phyloP scores from a whole-genome alignment of 352 stramenopile species.

The Salisapilia sapeloensis region DNA sequence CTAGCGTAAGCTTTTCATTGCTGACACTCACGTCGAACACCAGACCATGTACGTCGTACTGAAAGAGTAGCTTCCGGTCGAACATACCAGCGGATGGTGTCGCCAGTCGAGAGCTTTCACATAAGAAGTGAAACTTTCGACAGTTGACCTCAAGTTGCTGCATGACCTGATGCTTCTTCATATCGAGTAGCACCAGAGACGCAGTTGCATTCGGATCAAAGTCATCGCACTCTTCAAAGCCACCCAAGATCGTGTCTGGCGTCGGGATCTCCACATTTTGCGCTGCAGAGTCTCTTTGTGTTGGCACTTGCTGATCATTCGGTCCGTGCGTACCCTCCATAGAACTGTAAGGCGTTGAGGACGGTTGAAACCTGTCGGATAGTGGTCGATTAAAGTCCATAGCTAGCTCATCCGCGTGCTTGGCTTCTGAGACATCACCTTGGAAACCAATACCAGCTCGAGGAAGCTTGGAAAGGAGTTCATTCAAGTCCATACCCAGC shows the following conservation, averaged over 20 bases:
- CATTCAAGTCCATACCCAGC: slow-evolving; percentile 30
- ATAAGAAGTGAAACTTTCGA: slow-evolving; percentile 43
- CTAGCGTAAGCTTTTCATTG: slow-evolving; percentile 9
- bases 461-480: slow-evolving; percentile 41
- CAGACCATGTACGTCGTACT: slow-evolving; percentile 64
- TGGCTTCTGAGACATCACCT: slow-evolving; percentile 36
- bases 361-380: slow-evolving; percentile 62
- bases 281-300: slow-evolving; percentile 10
- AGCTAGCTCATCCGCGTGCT: slow-evolving; percentile 27
- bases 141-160: slow-evolving; percentile 49
- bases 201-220: slow-evolving; percentile 56
- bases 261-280: slow-evolving; percentile 34
- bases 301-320: slow-evolving; percentile 6
- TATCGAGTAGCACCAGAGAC: slow-evolving; percentile 24
- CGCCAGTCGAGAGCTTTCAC: slow-evolving; percentile 2
- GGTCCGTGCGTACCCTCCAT: slow-evolving; percentile 28
- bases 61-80: slow-evolving; percentile 37
- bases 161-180: slow-evolving; percentile 13
- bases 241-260: slow-evolving; percentile 55
- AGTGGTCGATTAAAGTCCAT: slow-evolving; percentile 30
- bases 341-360: slow-evolving; percentile 55
- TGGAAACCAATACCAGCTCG: slow-evolving; percentile 65
- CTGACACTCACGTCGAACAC: slow-evolving; percentile 26
- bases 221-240: slow-evolving; percentile 70
- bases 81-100: slow-evolving; percentile 6